phyloP scores from a whole-genome alignment of 2,329 filamentous ascomycete genomes.

The Alternaria brassicicola region DNA sequence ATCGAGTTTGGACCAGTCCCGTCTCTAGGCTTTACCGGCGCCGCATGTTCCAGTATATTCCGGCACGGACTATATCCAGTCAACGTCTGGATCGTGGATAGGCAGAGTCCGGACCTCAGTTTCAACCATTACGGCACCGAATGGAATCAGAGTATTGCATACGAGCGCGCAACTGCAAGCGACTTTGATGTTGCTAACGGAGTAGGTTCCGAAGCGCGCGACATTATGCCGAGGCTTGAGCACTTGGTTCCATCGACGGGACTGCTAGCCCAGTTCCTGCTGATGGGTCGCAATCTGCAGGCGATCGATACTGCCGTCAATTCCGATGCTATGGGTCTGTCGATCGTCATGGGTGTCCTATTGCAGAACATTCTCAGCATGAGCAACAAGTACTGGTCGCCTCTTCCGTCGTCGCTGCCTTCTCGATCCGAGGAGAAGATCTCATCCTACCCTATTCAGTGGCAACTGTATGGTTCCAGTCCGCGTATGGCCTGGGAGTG shows the following conservation, averaged over 20 bases:
- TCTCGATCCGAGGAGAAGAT: neutral
- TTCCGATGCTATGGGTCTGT: slow-evolving; percentile 5
- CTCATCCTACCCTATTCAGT: slow-evolving; percentile 9
- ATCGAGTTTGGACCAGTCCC: neutral
- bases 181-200: neutral
- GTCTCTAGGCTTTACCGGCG: neutral
- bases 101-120: neutral
- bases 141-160: neutral
- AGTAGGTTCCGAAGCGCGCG: neutral
- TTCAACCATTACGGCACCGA: neutral
- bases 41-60: neutral
- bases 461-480: slow-evolving; percentile 14
- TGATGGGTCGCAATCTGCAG: slow-evolving; percentile 1
- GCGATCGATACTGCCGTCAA: neutral
- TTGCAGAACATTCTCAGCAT: slow-evolving; percentile 9
- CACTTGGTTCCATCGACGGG: neutral
- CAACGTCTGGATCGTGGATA: slow-evolving; percentile 6
- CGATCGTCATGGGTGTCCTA: neutral
- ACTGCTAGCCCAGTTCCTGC: neutral
- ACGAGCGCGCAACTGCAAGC: neutral
- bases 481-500: slow-evolving; percentile 9
- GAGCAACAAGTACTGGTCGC: slow-evolving; percentile 6
- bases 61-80: slow-evolving; percentile 5
- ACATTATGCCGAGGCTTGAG: neutral
- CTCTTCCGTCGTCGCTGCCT: neutral